Evolutionary conservation across 2,329 filamentous ascomycete genomes (phyloP), one percentile per base, ranked within the genome.

Genomic region (Apiospora hydei): DNA sequence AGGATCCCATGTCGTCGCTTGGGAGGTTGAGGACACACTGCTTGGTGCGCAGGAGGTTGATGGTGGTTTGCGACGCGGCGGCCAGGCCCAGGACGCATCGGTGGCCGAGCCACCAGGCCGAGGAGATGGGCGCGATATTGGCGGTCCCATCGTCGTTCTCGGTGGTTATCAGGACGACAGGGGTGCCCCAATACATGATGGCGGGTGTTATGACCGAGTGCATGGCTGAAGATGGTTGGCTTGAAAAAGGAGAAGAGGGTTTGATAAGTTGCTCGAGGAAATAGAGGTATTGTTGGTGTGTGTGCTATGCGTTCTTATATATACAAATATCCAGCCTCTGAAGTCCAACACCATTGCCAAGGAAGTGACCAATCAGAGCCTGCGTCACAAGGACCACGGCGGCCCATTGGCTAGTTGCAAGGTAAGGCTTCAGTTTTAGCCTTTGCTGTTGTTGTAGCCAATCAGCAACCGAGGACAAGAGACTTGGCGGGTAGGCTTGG

Each of bases 61-160:
- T 69, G 0, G 83, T 80, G 0, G 84, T 85, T 71, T 84, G 80
- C 61, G 79, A 80, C 21, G 71, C 73, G 11, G 80, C 76, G 7
- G 49, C 78, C 3, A 86, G 77, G 1, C 84, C 84, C 6, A 86
- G 80, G 75, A 86, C 77, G 76, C 83, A 85, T 16, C 80, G 80
- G 72, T 83, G 77, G 6, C 81, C 81, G 14, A 86, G 80, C 84
- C 84, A 86, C 77, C 80, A 85, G 26, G 81, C 83, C 7, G 84
- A 85, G 21, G 84, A 85, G 72, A 85, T 84, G 11, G 84, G 81
- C 10, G 77, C 78, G 67, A 86, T 81, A 73, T 86, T 86, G 74
- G 75, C 74, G 4, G 80, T 82, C 7, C 79, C 80, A 72, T 85
- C 83, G 74, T 81, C 78, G 72, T 86, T 85, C 64, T 79, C 77